Percentiles rank a stretch among this genome's conserved stretches.
Conservation (phyloP, 805 yeast genomes). For the Wickerhamiella dianesei region DNA sequence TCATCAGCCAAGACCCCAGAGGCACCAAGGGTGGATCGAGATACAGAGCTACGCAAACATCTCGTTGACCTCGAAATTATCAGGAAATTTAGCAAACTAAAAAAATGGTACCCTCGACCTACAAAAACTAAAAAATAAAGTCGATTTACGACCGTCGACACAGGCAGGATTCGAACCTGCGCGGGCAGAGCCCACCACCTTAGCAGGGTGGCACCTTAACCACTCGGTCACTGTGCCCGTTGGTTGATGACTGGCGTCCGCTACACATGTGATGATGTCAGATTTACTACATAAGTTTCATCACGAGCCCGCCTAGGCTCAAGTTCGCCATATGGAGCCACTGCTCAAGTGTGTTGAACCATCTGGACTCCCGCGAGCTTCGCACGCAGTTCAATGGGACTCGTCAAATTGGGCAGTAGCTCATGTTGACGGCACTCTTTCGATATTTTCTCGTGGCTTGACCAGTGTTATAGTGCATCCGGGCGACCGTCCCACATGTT, state of each 20-base stretch:
- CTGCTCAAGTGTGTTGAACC: background rate
- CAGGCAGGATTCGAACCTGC: constrained; percentile 27
- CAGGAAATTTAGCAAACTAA: too few relatives aligned
- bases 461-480: background rate
- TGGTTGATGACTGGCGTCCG: background rate
- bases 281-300: too few relatives aligned
- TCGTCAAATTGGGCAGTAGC: background rate
- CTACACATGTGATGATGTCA: too few relatives aligned
- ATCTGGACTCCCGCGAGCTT: background rate
- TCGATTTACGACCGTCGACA: constrained; percentile 15
- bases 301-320: too few relatives aligned
- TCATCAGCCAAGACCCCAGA: too few relatives aligned
- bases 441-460: background rate
- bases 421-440: background rate
- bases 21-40: too few relatives aligned
- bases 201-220: constrained; percentile 20
- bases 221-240: constrained; percentile 20
- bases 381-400: background rate
- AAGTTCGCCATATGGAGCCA: background rate
- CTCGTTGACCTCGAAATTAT: too few relatives aligned
- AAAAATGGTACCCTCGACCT: too few relatives aligned
- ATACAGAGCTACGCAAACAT: too few relatives aligned
- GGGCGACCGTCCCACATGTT: background rate
- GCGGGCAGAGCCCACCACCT: constrained; percentile 25
- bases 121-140: too few relatives aligned